Conservation (phyloP, 179 eudicot genomes). For the Camellia oleifera region DNA sequence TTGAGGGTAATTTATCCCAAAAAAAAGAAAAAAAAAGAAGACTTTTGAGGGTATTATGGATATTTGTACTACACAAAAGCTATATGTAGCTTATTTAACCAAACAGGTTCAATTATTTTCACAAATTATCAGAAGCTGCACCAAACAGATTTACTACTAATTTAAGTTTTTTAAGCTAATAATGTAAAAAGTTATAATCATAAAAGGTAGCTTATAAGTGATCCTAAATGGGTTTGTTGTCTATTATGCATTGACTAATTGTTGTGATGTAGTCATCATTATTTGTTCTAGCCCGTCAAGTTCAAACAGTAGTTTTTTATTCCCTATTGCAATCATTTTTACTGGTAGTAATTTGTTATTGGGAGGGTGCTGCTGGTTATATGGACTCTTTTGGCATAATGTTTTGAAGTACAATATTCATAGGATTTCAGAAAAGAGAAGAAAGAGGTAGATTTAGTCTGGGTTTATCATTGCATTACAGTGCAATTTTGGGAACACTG, state of each 20-base stretch:
- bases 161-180: too few relatives aligned
- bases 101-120: too few relatives aligned
- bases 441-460: background rate
- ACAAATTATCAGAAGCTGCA: too few relatives aligned
- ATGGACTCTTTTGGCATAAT: background rate
- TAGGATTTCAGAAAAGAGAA: background rate
- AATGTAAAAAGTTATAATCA: too few relatives aligned
- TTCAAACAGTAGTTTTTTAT: background rate
- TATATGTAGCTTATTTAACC: too few relatives aligned
- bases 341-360: background rate
- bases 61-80: too few relatives aligned
- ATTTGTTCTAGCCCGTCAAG: background rate
- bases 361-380: background rate
- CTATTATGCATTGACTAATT: background rate
- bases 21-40: too few relatives aligned
- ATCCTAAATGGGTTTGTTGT: background rate
- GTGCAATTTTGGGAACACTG: background rate
- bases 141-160: too few relatives aligned
- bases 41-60: too few relatives aligned
- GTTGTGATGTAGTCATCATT: background rate
- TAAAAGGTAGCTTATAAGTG: too few relatives aligned
- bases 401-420: background rate
- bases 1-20: too few relatives aligned
- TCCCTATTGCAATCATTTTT: background rate
- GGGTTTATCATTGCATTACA: background rate